Percentiles rank a stretch among this genome's conserved stretches.
Evolutionary conservation across 306 rosid genomes (phyloP).

Genomic region (Prunus fruticosa): DNA sequence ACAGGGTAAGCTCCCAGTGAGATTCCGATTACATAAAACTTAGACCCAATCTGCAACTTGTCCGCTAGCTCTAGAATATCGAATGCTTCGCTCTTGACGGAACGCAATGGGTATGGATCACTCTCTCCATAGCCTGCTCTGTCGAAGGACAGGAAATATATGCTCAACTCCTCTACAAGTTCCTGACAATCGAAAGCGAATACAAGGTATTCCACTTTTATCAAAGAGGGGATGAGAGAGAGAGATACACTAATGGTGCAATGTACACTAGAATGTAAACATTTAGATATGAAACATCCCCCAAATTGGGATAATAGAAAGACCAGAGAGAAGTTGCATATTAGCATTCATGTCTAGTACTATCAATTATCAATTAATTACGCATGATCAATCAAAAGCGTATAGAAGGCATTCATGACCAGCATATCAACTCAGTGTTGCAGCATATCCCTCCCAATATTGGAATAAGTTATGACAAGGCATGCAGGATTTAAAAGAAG

Average conservation of each 20-base stretch:
- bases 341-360: neutral
- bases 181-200: constrained; percentile 39
- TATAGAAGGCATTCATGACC: neutral
- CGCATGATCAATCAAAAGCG: too few species aligned
- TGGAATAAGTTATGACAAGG: neutral
- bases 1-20: constrained; percentile 65
- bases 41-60: constrained; percentile 51
- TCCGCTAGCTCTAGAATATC: constrained; percentile 85
- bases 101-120: constrained; percentile 72
- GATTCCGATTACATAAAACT: constrained; percentile 61
- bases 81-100: constrained; percentile 84
- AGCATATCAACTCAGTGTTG: neutral
- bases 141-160: constrained; percentile 60
- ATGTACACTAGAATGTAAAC: neutral
- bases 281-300: neutral
- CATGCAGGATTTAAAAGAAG: neutral
- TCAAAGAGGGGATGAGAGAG: neutral
- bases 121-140: constrained; percentile 93
- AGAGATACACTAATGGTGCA: neutral
- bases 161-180: constrained; percentile 47
- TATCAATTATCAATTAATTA: neutral
- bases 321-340: neutral
- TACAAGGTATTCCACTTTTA: neutral
- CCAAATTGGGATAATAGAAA: neutral
- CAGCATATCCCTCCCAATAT: neutral